Percentiles rank a stretch among this genome's conserved stretches.
phyloP scores from a whole-genome alignment of 2,329 filamentous ascomycete genomes.

The Botrytis hyacinthi region DNA sequence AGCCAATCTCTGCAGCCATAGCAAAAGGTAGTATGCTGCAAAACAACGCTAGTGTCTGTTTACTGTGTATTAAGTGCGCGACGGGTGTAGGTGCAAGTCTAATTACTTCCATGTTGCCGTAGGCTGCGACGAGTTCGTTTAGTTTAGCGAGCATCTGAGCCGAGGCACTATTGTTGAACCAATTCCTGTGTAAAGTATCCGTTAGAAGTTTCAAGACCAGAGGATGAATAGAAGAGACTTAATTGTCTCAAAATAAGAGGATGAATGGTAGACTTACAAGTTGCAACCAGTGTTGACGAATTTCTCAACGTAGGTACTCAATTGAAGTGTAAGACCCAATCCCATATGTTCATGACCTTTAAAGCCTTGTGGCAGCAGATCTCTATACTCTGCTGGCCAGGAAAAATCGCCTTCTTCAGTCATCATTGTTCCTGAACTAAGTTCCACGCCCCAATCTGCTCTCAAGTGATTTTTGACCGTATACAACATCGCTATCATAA shows the following conservation, averaged over 20 bases:
- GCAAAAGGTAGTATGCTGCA: conserved; percentile 60
- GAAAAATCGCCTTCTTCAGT: conserved; percentile 38
- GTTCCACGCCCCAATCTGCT: conserved; percentile 56
- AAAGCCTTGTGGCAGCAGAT: conserved; percentile 49
- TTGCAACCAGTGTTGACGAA: conserved; percentile 57
- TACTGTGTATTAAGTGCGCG: conserved; percentile 63
- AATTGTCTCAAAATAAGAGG: neutral
- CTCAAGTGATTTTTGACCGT: conserved; percentile 64
- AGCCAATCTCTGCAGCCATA: conserved; percentile 60
- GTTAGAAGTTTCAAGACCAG: neutral
- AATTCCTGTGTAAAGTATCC: conserved; percentile 42
- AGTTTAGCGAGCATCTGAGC: conserved; percentile 57
- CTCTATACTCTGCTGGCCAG: conserved; percentile 48
- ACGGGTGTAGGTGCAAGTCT: conserved; percentile 62
- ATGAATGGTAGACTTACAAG: conserved; percentile 28
- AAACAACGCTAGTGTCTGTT: conserved; percentile 62
- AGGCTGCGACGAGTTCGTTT: conserved; percentile 55
- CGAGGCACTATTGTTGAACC: conserved; percentile 59
- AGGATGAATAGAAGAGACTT: conserved; percentile 10
- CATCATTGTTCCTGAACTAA: conserved; percentile 33
- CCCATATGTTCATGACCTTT: conserved; percentile 57
- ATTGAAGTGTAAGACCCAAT: conserved; percentile 57
- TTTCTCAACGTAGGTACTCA: conserved; percentile 57
- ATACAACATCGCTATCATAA: conserved; percentile 60
- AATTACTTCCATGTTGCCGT: conserved; percentile 64